phyloP scores from a whole-genome alignment of 2,329 filamentous ascomycete species.

The Meredithiella fracta region DNA sequence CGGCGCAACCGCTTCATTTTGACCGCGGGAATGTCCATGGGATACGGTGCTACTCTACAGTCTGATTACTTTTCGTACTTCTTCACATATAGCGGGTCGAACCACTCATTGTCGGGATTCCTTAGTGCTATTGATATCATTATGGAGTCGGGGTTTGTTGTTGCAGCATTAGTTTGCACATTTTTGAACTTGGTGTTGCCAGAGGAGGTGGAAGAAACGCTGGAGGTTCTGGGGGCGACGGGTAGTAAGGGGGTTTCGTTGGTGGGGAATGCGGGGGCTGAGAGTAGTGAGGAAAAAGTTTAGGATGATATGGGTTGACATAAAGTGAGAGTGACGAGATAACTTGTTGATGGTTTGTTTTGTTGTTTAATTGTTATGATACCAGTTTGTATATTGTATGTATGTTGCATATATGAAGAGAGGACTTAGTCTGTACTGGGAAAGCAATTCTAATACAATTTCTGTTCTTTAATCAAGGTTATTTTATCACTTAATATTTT shows the following conservation, averaged over 20 bases:
- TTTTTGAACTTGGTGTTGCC: conserved; percentile 57
- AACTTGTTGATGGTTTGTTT: neutral
- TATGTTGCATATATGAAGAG: no score
- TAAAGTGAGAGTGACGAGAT: neutral
- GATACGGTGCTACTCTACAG: conserved; percentile 53
- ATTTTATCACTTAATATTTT: neutral
- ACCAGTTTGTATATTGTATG: neutral
- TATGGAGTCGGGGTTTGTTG: conserved; percentile 58
- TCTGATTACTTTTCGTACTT: conserved; percentile 52
- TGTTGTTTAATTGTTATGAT: neutral
- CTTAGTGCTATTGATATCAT: conserved; percentile 57
- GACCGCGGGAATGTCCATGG: conserved; percentile 55
- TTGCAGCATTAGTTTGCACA: conserved; percentile 58
- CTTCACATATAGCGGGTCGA: conserved; percentile 55
- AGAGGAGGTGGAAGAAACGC: conserved; percentile 53
- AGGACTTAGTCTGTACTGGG: no score
- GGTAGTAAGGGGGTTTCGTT: neutral
- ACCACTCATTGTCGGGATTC: conserved; percentile 54
- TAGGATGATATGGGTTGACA: neutral
- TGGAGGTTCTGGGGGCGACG: conserved; percentile 1
- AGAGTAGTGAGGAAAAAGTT: conserved; percentile 7
- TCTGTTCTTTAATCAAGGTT: neutral
- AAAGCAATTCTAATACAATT: neutral
- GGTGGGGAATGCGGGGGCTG: conserved; percentile 1
- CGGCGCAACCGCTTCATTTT: conserved; percentile 69